A percentile compares a stretch with the other conserved stretches of the same genome.
These are phyloP conservation scores for Alopecurus myosuroides DNA, from an alignment of 176 grass and related monocot species.

Conservation along the genomic window DNA sequence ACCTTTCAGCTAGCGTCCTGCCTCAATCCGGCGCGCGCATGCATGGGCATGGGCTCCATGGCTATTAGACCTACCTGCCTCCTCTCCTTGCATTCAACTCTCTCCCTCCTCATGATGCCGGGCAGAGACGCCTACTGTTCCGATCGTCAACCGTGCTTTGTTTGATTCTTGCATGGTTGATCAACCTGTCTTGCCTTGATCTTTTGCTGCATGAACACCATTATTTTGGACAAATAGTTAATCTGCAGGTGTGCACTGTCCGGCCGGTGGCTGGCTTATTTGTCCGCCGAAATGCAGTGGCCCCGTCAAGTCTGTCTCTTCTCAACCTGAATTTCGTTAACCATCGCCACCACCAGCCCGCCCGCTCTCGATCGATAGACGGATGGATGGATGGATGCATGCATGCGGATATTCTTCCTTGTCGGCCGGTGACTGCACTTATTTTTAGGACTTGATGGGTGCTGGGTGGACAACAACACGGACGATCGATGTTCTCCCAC, in stretches of 20 bases:
- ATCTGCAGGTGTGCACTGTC: not conserved
- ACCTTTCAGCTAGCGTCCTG: not conserved
- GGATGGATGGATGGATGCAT: not conserved
- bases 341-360: not conserved
- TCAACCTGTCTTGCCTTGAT: not conserved
- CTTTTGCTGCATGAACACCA: not conserved
- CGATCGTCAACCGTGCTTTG: not conserved
- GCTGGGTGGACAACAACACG: not conserved
- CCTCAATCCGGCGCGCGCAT: not conserved
- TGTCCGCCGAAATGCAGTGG: slow-evolving; percentile 15
- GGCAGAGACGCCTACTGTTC: not conserved
- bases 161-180: not conserved
- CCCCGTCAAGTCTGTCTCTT: not conserved
- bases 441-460: not conserved
- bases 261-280: not conserved
- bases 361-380: too few species aligned
- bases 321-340: not conserved
- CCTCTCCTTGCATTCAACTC: not conserved
- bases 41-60: slow-evolving; percentile 5
- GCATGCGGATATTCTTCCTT: slow-evolving; percentile 5
- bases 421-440: slow-evolving; percentile 7
- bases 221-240: not conserved
- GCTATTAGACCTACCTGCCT: not conserved
- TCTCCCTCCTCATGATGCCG: not conserved
- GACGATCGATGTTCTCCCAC: not conserved